These are phyloP conservation scores for Rhizopogon salebrosus DNA, from an alignment of 768 basidiomycete genomes.

Conservation along the genomic window DNA sequence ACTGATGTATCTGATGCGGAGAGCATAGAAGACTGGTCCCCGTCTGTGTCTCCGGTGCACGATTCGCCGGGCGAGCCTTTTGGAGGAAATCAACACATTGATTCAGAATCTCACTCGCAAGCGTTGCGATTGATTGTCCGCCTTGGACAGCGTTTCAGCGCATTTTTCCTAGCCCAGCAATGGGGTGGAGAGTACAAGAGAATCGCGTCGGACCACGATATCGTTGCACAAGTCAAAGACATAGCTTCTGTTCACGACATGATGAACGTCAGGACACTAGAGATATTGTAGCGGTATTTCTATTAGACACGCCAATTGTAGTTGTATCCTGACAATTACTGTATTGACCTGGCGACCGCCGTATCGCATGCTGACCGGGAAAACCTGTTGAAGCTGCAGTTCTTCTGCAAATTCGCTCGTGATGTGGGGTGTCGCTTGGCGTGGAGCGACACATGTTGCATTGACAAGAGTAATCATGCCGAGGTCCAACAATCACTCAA, in stretches of 20 bases:
- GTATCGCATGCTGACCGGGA: too few relatives aligned
- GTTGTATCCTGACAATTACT: too few relatives aligned
- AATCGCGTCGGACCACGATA: too few relatives aligned
- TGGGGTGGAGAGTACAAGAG: too few relatives aligned
- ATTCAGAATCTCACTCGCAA: background rate
- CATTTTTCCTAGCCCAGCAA: background rate
- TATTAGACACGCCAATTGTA: too few relatives aligned
- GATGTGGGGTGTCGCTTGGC: background rate
- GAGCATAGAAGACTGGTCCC: background rate
- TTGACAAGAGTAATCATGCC: conserved; percentile 9
- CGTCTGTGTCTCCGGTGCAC: background rate
- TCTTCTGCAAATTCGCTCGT: background rate
- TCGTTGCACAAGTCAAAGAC: background rate
- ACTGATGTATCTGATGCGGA: background rate
- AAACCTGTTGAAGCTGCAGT: conserved; percentile 1
- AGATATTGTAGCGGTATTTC: background rate
- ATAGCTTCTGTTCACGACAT: background rate
- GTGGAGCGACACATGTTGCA: conserved; percentile 10
- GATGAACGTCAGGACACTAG: background rate
- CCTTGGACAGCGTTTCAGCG: background rate
- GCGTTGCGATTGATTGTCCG: background rate
- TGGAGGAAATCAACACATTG: background rate
- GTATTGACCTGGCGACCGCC: too few relatives aligned
- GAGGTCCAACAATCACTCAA: conserved; percentile 4
- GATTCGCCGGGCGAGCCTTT: background rate